Evolutionary conservation across 1,284 basidiomycete genomes (phyloP), one percentile per base, ranked within the genome.

Genomic region (Mycena sp.): DNA sequence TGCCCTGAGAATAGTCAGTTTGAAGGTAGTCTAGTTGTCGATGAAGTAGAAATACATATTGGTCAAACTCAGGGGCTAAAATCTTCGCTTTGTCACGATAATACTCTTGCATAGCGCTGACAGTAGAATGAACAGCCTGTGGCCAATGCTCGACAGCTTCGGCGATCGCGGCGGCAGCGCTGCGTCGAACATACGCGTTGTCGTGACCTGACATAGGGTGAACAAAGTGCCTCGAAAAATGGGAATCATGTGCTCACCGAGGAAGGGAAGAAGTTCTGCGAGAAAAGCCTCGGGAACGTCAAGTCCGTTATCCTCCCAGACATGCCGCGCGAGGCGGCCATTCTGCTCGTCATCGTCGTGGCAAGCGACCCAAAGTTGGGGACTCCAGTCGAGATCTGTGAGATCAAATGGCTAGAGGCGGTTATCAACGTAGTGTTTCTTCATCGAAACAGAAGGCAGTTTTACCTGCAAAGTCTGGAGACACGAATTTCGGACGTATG

Each of bases 241-340:
- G 32, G 37, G 45, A 63, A 52, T 11, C 5, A 14, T 38, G 19
- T 23, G 72, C 84, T 65, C 72, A 93, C 93, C 91, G 25, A 99
- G 83, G 72, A 89, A 93, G 0, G 78, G 75, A 11, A 95, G 74
- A 17, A 99, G 79, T 44, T 84, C 80, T 2, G 76, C 74, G 1
- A 94, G 78, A 76, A 90, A 98, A 4, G 76, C 77, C 70, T 94
- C 92, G 0, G 93, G 88, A 6, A 98, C 88, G 72, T 99, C 95
- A 37, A 99, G 78, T 12, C 94, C 96, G 70, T 99, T 99, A 71
- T 99, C 98, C 62, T 98, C 96, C 97, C 96, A 99, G 12, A 96
- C 77, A 70, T 91, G 89, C 28, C 82, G 81, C 9, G 96, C 96
- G 40, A 99, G 80, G 45, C 91, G 84, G 0, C 90, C 89, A 69